These are phyloP conservation scores for Saturnispora quitensis DNA, from an alignment of 805 yeast genomes.

Conservation along the genomic window DNA sequence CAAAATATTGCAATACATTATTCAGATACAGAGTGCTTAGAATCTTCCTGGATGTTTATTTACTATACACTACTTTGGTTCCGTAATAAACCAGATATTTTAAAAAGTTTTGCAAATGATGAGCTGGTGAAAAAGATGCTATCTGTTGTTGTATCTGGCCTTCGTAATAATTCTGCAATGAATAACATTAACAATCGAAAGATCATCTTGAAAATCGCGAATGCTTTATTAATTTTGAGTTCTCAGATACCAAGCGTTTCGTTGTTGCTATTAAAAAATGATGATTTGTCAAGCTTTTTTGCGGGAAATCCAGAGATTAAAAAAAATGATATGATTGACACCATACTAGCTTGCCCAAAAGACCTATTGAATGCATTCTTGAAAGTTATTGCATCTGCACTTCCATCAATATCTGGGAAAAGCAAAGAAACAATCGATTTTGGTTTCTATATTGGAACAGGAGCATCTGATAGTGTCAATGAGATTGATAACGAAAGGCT, in stretches of 20 bases:
- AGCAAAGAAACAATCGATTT: slow-evolving; percentile 13
- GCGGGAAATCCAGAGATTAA: slow-evolving; percentile 32
- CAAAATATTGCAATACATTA: slow-evolving; percentile 46
- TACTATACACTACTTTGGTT: slow-evolving; percentile 39
- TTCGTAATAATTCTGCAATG: slow-evolving; percentile 19
- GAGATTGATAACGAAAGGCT: not conserved
- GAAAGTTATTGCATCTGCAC: slow-evolving; percentile 43
- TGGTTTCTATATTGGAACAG: slow-evolving; percentile 21
- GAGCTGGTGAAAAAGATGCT: slow-evolving; percentile 28
- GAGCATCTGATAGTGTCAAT: slow-evolving; percentile 24
- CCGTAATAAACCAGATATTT: not conserved
- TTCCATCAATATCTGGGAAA: slow-evolving; percentile 37
- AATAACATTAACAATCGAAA: slow-evolving; percentile 21
- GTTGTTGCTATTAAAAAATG: slow-evolving; percentile 34
- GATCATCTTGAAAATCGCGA: slow-evolving; percentile 33
- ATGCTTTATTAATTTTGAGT: slow-evolving; percentile 38
- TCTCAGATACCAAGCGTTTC: slow-evolving; percentile 35
- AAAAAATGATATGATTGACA: slow-evolving; percentile 37
- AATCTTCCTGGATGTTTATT: slow-evolving; percentile 57
- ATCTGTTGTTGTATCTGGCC: slow-evolving; percentile 19
- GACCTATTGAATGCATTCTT: slow-evolving; percentile 49
- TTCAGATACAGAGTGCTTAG: slow-evolving; percentile 51
- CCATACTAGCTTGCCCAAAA: slow-evolving; percentile 65
- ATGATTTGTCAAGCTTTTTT: slow-evolving; percentile 40
- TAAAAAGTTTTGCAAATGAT: slow-evolving; percentile 4